These are phyloP conservation scores for Emericellopsis cladophorae DNA, from an alignment of 2,329 filamentous ascomycete genomes.

Conservation along the genomic window DNA sequence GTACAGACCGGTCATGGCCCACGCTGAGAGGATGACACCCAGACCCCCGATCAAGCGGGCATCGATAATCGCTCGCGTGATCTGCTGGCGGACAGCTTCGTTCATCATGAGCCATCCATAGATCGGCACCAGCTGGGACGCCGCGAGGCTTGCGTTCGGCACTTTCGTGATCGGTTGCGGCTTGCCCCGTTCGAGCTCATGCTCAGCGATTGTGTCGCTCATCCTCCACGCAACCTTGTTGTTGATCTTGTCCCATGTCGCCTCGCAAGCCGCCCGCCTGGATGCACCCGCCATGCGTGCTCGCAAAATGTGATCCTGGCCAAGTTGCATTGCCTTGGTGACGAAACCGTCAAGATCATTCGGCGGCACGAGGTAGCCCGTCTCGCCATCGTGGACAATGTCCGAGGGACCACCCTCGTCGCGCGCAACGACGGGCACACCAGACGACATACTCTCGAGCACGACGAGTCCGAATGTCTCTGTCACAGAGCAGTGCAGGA, in stretches of 20 bases:
- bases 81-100: conserved; percentile 19
- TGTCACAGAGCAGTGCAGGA: conserved; percentile 58
- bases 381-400: conserved; percentile 45
- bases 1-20: conserved; percentile 34
- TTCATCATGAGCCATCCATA: conserved; percentile 32
- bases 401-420: conserved; percentile 60
- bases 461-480: conserved; percentile 63
- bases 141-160: neutral
- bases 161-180: neutral
- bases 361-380: conserved; percentile 48
- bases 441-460: conserved; percentile 58
- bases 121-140: conserved; percentile 20
- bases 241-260: conserved; percentile 62
- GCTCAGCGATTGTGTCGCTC: conserved; percentile 35
- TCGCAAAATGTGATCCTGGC: conserved; percentile 29
- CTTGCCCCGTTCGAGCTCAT: conserved; percentile 12
- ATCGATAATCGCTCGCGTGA: conserved; percentile 24
- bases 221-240: conserved; percentile 56
- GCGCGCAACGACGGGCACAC: conserved; percentile 54
- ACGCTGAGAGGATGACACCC: conserved; percentile 32
- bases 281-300: conserved; percentile 31
- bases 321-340: conserved; percentile 34
- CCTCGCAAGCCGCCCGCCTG: conserved; percentile 44
- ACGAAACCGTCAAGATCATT: conserved; percentile 48
- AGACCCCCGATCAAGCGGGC: conserved; percentile 30